Evolutionary conservation across 257 asterid genomes (phyloP).

Genomic region (Fraxinus anomala): DNA sequence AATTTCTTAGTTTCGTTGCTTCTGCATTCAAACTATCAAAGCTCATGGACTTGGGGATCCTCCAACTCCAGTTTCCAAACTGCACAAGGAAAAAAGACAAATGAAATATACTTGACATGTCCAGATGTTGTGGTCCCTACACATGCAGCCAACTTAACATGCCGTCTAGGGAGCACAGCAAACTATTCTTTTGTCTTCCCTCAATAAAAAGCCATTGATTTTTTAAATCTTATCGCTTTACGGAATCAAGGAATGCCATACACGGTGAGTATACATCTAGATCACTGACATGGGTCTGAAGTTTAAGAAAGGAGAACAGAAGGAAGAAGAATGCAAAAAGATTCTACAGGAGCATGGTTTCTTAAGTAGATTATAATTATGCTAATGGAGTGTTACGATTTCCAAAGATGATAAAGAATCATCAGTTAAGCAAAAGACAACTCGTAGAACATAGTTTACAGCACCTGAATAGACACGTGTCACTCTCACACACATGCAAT

Average conservation of each 20-base stretch:
- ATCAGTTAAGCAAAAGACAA: neutral
- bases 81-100: conserved; percentile 32
- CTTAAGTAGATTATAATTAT: neutral
- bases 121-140: neutral
- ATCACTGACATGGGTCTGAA: neutral
- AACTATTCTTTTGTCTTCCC: neutral
- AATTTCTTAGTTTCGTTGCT: conserved; percentile 64
- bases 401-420: neutral
- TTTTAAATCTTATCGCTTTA: neutral
- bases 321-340: neutral
- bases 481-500: neutral
- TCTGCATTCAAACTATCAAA: conserved; percentile 67
- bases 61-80: conserved; percentile 99
- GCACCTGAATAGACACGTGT: neutral
- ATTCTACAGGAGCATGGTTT: neutral
- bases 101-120: neutral
- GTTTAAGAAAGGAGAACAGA: neutral
- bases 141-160: neutral
- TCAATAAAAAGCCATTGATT: neutral
- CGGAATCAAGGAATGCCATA: neutral
- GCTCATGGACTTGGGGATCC: conserved; percentile 65
- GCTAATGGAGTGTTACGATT: neutral
- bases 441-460: neutral
- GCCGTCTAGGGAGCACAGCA: neutral
- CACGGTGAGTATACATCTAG: neutral